Conservation (phyloP, 495 filamentous ascomycete species). For the Apodospora peruviana region DNA sequence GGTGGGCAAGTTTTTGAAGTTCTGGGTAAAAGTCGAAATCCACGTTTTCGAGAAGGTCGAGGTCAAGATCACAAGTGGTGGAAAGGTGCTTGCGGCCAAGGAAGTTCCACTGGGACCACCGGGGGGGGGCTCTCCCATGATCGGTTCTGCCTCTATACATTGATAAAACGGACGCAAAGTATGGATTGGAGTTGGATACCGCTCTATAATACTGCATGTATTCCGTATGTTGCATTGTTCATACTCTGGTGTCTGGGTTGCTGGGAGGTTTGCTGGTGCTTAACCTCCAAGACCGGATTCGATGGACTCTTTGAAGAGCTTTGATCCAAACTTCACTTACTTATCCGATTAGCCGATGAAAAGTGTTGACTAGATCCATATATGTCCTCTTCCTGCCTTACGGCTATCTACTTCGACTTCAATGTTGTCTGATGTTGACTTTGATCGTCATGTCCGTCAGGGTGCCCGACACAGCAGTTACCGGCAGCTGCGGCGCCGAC, state of each 20-base stretch:
- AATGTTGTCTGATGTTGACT: no score
- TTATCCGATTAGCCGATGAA: no score
- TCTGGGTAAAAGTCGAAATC: conserved; percentile 17
- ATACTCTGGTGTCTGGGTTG: not conserved
- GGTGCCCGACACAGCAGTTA: no score
- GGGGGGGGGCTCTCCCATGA: not conserved
- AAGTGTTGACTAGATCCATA: no score
- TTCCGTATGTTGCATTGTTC: not conserved
- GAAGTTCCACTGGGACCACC: conserved; percentile 4
- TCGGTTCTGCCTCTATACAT: not conserved
- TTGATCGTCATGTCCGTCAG: no score
- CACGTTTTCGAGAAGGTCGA: conserved; percentile 12
- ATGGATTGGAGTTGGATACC: not conserved
- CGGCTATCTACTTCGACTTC: no score
- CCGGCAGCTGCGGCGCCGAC: no score
- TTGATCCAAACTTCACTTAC: no score
- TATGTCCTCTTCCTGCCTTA: no score
- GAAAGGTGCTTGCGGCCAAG: conserved; percentile 2
- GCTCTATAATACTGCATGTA: not conserved
- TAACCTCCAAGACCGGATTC: no score
- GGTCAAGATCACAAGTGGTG: conserved; percentile 18
- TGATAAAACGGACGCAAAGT: not conserved
- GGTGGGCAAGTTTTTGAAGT: conserved; percentile 13
- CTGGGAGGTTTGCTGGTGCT: not conserved
- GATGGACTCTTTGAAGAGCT: no score